Conservation (phyloP, 2,329 filamentous ascomycete species). For the Elsinoe arachidis region DNA sequence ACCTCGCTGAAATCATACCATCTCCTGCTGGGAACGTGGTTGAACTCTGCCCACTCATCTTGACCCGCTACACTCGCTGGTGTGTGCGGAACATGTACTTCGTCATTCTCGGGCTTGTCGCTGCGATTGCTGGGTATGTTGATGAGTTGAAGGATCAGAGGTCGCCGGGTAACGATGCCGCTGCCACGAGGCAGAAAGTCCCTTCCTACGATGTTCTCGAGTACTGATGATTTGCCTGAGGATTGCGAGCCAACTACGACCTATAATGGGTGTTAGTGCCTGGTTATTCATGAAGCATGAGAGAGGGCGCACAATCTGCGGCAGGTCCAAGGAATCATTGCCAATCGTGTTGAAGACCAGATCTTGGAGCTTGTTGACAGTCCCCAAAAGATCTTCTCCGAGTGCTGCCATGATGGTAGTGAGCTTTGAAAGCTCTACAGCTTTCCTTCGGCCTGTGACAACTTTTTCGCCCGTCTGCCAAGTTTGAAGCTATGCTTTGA, state of each 20-base stretch:
- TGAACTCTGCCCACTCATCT: slow-evolving; percentile 86
- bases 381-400: slow-evolving; percentile 87
- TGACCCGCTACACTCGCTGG: slow-evolving; percentile 62
- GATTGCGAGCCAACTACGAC: slow-evolving; percentile 98
- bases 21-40: slow-evolving; percentile 81
- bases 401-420: slow-evolving; percentile 67
- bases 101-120: slow-evolving; percentile 59
- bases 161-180: slow-evolving; percentile 89
- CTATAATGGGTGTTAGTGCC: slow-evolving; percentile 40
- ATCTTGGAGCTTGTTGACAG: slow-evolving; percentile 97
- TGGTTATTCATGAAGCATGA: not conserved
- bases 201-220: slow-evolving; percentile 96
- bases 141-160: slow-evolving; percentile 95
- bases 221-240: slow-evolving; percentile 93
- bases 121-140: slow-evolving; percentile 72
- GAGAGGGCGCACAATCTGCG: slow-evolving; percentile 73
- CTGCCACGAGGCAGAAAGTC: slow-evolving; percentile 95
- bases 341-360: slow-evolving; percentile 99
- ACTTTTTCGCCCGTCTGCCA: not conserved
- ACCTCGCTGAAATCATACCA: slow-evolving; percentile 91
- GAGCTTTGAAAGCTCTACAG: not conserved
- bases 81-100: slow-evolving; percentile 62
- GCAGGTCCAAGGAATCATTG: slow-evolving; percentile 93
- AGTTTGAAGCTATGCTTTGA: slow-evolving; percentile 6
- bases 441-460: not conserved